Conservation (phyloP, 352 stramenopile species). For the Phytopythium mirpurense region DNA sequence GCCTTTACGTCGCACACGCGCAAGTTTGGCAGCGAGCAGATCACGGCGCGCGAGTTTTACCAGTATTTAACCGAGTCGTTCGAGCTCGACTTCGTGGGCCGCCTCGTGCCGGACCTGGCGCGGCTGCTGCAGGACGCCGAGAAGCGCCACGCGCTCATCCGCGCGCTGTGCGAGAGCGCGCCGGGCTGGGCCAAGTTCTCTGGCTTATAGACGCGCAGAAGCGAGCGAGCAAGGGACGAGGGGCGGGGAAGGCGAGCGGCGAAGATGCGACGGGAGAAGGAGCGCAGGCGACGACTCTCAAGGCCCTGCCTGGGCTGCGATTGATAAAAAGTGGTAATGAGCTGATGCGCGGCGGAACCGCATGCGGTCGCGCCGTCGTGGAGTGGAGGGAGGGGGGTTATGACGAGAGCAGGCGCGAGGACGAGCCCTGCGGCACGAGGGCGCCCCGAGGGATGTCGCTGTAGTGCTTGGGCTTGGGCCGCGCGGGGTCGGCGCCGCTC, state of each 20-base stretch:
- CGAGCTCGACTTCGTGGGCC: constrained; percentile 82
- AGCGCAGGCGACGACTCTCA: not conserved
- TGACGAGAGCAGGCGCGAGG: constrained; percentile 30
- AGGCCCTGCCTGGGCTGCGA: not conserved
- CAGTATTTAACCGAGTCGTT: constrained; percentile 88
- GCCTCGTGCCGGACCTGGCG: constrained; percentile 79
- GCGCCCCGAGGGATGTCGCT: constrained; percentile 40
- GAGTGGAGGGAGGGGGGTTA: not conserved
- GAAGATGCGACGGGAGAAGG: not conserved
- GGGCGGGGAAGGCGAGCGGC: not conserved
- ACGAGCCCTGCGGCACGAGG: constrained; percentile 33
- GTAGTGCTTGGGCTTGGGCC: constrained; percentile 71
- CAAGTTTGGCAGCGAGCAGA: constrained; percentile 82
- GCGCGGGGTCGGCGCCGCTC: constrained; percentile 29
- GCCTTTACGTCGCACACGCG: constrained; percentile 78
- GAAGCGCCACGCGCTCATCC: constrained; percentile 79
- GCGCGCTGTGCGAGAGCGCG: constrained; percentile 77
- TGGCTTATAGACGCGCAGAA: constrained; percentile 40
- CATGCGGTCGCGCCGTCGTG: not conserved
- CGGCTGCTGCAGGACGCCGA: constrained; percentile 81
- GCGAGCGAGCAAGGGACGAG: not conserved
- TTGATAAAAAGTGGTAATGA: constrained; percentile 7
- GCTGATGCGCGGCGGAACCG: not conserved
- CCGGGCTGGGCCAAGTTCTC: constrained; percentile 81
- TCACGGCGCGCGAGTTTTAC: constrained; percentile 86